Conservation (phyloP, 306 rosid genomes). For the Crotalaria pallida region DNA sequence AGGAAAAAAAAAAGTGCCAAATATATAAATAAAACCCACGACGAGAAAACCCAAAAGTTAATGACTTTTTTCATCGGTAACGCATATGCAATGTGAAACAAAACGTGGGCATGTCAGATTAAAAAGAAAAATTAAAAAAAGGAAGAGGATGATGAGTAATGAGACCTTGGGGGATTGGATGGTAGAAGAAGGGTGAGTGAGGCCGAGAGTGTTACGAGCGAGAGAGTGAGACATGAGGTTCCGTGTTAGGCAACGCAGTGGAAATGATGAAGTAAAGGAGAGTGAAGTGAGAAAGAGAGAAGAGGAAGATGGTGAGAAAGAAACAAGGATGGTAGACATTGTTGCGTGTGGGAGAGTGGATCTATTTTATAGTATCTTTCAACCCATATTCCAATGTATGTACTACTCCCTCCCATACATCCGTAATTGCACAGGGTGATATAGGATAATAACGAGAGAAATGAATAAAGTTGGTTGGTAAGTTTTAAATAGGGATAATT, state of each 20-base stretch:
- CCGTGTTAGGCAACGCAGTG: conserved; percentile 29
- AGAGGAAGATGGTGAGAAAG: conserved; percentile 34
- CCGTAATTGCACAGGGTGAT: too few species aligned
- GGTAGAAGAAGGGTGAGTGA: conserved; percentile 56
- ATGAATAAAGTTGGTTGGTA: too few species aligned
- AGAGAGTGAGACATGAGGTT: conserved; percentile 74
- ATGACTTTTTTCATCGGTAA: not conserved
- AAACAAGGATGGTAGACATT: conserved; percentile 43
- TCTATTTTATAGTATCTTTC: conserved; percentile 57
- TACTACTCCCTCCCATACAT: too few species aligned
- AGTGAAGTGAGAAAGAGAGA: conserved; percentile 34
- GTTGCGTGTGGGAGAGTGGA: conserved; percentile 17
- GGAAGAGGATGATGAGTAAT: not conserved
- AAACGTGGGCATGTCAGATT: not conserved
- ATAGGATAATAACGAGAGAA: too few species aligned
- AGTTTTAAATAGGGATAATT: too few species aligned
- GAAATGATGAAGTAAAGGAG: conserved; percentile 31
- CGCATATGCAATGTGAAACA: not conserved
- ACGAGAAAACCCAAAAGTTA: not conserved
- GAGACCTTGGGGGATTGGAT: conserved; percentile 63
- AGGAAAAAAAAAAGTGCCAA: not conserved
- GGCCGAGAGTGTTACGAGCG: conserved; percentile 82
- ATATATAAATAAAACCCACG: not conserved
- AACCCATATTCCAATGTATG: too few species aligned
- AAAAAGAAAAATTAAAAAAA: not conserved